Conservation (phyloP, 345 rosid species). For the Eucalyptus rudis region DNA sequence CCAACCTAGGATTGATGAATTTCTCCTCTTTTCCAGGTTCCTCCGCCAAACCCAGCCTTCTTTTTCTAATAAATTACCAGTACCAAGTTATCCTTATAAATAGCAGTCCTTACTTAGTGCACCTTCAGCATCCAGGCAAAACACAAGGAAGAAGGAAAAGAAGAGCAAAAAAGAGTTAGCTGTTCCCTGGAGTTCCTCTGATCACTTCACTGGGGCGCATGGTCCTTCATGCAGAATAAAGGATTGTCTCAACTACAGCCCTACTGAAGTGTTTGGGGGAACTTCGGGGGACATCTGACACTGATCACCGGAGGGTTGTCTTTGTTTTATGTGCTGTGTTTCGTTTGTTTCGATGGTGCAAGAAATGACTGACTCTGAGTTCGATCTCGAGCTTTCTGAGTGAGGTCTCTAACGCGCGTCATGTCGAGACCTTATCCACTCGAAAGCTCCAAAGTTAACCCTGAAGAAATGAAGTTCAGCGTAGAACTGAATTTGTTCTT, state of each 20-base stretch:
- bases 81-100: not conserved
- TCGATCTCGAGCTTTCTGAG: not conserved
- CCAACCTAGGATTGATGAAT: not conserved
- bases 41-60: not conserved
- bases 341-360: not conserved
- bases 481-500: not conserved
- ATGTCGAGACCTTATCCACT: not conserved
- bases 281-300: constrained; percentile 8
- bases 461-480: not conserved
- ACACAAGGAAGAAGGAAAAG: not conserved
- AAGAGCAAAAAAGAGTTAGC: not conserved
- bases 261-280: constrained; percentile 29
- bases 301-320: not conserved
- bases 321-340: not conserved
- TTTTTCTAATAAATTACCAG: not conserved
- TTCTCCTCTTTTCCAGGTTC: not conserved
- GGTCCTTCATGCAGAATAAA: not conserved
- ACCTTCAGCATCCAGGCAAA: not conserved
- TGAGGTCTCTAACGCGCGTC: not conserved
- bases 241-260: not conserved
- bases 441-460: not conserved
- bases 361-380: not conserved
- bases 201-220: constrained; percentile 6
- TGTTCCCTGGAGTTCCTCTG: constrained; percentile 12
- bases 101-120: not conserved